Evolutionary conservation across 1,284 basidiomycete species (phyloP).

Genomic region (Xanthoconium separans): DNA sequence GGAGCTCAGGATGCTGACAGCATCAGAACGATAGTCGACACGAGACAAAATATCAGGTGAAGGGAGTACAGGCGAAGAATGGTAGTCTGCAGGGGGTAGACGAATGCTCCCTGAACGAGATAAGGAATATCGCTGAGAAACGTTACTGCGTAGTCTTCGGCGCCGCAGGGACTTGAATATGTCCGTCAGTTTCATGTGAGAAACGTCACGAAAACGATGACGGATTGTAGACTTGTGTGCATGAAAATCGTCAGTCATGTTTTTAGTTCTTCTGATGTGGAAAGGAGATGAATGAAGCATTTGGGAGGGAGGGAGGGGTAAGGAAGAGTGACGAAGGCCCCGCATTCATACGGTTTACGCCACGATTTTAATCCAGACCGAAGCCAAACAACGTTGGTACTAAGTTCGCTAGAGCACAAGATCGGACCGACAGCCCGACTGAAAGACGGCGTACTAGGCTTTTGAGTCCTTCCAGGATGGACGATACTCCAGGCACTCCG

Average conservation of each 20-base stretch:
- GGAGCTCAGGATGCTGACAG: conserved; percentile 5
- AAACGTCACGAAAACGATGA: conserved; percentile 18
- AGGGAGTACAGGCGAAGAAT: not conserved
- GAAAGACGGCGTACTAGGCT: too few relatives aligned
- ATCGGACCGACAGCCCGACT: too few relatives aligned
- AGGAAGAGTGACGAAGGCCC: not conserved
- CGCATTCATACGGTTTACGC: not conserved
- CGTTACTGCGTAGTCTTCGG: conserved; percentile 8
- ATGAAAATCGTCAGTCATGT: conserved; percentile 4
- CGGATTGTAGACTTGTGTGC: conserved; percentile 10
- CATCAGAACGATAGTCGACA: conserved; percentile 5
- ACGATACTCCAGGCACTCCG: too few relatives aligned
- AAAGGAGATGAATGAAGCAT: conserved; percentile 18
- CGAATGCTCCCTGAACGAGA: conserved; percentile 3
- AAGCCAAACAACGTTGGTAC: not conserved
- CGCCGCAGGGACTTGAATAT: conserved; percentile 28
- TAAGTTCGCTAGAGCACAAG: too few relatives aligned
- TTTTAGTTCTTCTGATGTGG: conserved; percentile 18
- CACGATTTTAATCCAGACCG: conserved; percentile 21
- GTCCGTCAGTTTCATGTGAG: conserved; percentile 22
- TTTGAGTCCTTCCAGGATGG: too few relatives aligned
- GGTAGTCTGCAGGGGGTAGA: conserved; percentile 1
- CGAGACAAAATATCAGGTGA: not conserved
- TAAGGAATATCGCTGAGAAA: conserved; percentile 6
- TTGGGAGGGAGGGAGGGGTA: not conserved